These are phyloP conservation scores for Passalora sequoiae DNA, from an alignment of 2,329 filamentous ascomycete genomes.

Conservation along the genomic window DNA sequence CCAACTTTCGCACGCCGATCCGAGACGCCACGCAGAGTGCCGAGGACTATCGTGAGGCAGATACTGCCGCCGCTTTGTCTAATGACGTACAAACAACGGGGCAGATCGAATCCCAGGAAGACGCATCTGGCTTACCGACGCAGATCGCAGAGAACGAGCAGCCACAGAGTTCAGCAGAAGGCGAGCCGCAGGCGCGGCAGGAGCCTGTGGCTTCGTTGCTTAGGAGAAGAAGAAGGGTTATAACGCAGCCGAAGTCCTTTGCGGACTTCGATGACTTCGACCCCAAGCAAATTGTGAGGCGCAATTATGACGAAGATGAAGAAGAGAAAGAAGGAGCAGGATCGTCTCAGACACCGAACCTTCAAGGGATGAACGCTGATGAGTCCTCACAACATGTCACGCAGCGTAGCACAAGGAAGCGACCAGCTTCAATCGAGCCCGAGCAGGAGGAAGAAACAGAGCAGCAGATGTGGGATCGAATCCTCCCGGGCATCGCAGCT, in stretches of 20 bases:
- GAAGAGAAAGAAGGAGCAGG: slow-evolving; percentile 13
- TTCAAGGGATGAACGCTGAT: slow-evolving; percentile 20
- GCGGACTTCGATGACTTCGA: slow-evolving; percentile 34
- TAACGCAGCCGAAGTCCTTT: slow-evolving; percentile 55
- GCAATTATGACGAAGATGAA: no score
- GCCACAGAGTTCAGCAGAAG: slow-evolving; percentile 1
- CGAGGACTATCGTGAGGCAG: neutral
- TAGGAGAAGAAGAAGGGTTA: slow-evolving; percentile 28
- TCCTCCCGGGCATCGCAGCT: slow-evolving; percentile 70
- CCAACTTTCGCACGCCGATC: slow-evolving; percentile 63
- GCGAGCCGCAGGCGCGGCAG: slow-evolving; percentile 7
- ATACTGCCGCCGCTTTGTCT: neutral
- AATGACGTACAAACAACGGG: neutral
- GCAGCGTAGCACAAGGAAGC: slow-evolving; percentile 25
- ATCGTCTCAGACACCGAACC: slow-evolving; percentile 21
- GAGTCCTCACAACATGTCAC: slow-evolving; percentile 13
- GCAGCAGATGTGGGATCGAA: slow-evolving; percentile 59
- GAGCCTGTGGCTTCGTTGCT: slow-evolving; percentile 1
- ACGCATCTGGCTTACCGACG: neutral
- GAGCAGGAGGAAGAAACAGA: slow-evolving; percentile 19
- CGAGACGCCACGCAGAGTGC: slow-evolving; percentile 37
- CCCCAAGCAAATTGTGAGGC: slow-evolving; percentile 27
- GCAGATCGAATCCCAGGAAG: neutral
- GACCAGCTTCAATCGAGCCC: slow-evolving; percentile 23
- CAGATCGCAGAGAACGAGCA: neutral